These are phyloP conservation scores for Rhinocladiella mackenziei DNA, from an alignment of 2,329 filamentous ascomycete genomes.

Conservation along the genomic window DNA sequence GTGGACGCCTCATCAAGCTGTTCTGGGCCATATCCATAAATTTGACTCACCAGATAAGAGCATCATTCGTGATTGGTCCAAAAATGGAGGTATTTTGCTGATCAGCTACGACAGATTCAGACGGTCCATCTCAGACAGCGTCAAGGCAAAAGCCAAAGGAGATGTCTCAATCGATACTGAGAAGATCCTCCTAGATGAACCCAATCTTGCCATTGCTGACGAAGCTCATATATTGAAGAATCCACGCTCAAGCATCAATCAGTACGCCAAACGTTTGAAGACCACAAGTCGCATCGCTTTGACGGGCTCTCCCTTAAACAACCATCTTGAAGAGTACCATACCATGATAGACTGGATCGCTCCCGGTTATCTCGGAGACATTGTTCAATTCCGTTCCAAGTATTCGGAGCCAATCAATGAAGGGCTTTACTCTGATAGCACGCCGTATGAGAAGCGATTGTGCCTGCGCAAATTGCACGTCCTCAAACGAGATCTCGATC, in stretches of 20 bases:
- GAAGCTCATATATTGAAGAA: constrained; percentile 83
- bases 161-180: constrained; percentile 38
- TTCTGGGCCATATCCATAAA: constrained; percentile 50
- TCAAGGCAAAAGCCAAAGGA: constrained; percentile 26
- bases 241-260: constrained; percentile 48
- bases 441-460: constrained; percentile 49
- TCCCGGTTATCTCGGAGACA: constrained; percentile 68
- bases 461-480: constrained; percentile 65
- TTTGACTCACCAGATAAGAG: constrained; percentile 3
- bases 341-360: constrained; percentile 86
- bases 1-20: constrained; percentile 59
- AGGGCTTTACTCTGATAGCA: constrained; percentile 67
- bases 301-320: constrained; percentile 81
- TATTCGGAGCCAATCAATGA: constrained; percentile 69
- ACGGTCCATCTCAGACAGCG: constrained; percentile 19
- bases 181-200: constrained; percentile 54
- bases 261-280: constrained; percentile 55
- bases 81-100: constrained; percentile 67
- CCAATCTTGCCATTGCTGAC: constrained; percentile 75
- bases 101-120: constrained; percentile 69
- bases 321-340: constrained; percentile 79
- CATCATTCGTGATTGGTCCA: constrained; percentile 32
- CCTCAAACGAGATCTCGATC: constrained; percentile 66
- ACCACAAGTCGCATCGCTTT: constrained; percentile 73
- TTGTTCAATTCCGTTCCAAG: constrained; percentile 63